A percentile compares a stretch with the other conserved stretches of the same genome.
Conservation (phyloP, 164 flowering plant species). For the Magnolia changhungtana region DNA sequence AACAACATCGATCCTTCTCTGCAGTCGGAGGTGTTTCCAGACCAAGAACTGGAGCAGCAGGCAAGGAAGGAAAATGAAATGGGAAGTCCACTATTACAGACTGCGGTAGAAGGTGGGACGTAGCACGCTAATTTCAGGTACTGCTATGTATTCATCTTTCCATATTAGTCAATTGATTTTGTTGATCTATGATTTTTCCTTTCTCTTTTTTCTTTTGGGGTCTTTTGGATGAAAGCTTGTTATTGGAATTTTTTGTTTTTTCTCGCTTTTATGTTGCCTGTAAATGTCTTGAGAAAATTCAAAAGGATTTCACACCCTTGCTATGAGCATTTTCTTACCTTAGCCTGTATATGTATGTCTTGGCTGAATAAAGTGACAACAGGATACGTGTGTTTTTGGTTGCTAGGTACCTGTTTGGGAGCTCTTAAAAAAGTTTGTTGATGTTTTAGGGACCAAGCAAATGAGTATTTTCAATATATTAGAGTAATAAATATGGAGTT, state of each 20-base stretch:
- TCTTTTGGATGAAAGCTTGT: not conserved
- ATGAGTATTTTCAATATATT: too few relatives aligned
- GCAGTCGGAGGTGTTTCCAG: constrained; percentile 32
- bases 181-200: not conserved
- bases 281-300: too few relatives aligned
- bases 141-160: not conserved
- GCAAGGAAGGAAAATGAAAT: constrained; percentile 4
- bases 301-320: too few relatives aligned
- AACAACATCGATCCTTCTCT: constrained; percentile 31
- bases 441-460: too few relatives aligned
- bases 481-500: too few relatives aligned
- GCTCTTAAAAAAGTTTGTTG: too few relatives aligned
- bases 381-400: too few relatives aligned
- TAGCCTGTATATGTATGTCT: too few relatives aligned
- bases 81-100: constrained; percentile 1
- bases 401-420: too few relatives aligned
- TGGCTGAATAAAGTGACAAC: too few relatives aligned
- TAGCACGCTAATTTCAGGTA: not conserved
- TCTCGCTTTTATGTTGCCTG: too few relatives aligned
- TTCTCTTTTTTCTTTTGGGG: not conserved
- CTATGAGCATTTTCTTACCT: too few relatives aligned
- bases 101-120: not conserved
- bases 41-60: constrained; percentile 22
- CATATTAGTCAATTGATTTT: not conserved
- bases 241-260: not conserved